Evolutionary conservation across 108 stramenopile genomes (phyloP), one percentile per base, ranked within the genome.

Genomic region (Nannochloropsis oceanica): DNA sequence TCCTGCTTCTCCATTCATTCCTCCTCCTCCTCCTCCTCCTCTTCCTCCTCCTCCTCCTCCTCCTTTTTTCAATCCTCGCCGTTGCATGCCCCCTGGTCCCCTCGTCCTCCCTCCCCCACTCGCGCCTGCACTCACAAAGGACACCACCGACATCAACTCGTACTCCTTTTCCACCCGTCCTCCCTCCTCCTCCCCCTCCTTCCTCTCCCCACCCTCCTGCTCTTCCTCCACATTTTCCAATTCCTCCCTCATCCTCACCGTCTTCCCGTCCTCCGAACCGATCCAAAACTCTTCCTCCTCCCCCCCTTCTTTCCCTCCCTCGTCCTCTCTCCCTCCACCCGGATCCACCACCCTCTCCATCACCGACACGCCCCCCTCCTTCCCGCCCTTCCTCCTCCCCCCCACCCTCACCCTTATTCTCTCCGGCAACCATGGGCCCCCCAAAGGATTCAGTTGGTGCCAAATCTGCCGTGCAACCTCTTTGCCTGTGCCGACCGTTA

Each of bases 81-180:
- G 13, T 80, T 73, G 27, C 13, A 12, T 42, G 25, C 46, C 50
- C 81, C 82, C 25, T 9, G 25, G 22, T 24, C 44, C 81, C 8
- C 13, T 43, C 22, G 13, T 43, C 13, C 80, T 79, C 25, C 84
- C 20, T 50, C 27, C 24, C 24, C 84, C 22, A 46, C 18, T 43
- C 42, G 26, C 26, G 24, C 44, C 25, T 18, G 44, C 80, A 2
- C 50, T 18, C 59, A 73, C 59, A 73, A 73, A 73, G 5, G 59
- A 73, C 22, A 73, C 89, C 25, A 89, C 85, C 26, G 83, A 44
- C 44, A 90, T 88, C 43, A 89, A 90, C 90, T 98, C 97, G 5
- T 89, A 89, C 34, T 91, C 90, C 25, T 89, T 79, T 11, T 89
- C 89, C 20, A 91, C 89, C 80, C 82, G 79, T 27, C 82, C 82